Conservation (phyloP, 108 stramenopile species). For the Chaetoceros tenuissimus region DNA sequence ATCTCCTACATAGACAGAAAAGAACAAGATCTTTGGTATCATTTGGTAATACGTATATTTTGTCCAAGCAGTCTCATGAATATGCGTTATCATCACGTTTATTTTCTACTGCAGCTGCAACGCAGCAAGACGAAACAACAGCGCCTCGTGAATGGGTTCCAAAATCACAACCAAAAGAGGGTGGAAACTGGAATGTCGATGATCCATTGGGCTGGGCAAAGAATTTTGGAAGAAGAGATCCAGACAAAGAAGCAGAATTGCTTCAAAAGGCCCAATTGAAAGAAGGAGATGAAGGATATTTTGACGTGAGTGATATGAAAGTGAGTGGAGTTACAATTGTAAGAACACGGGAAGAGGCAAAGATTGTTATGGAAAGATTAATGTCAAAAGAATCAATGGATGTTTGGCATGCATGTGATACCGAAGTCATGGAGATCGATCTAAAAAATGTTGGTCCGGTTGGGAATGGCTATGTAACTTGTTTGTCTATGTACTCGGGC, state of each 20-base stretch:
- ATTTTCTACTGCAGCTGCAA: too few species aligned
- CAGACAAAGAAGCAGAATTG: constrained; percentile 23
- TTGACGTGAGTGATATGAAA: constrained; percentile 29
- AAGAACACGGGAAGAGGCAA: constrained; percentile 58
- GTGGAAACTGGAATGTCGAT: constrained; percentile 56
- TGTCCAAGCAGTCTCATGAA: too few species aligned
- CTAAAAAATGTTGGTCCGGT: constrained; percentile 80
- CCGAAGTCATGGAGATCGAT: constrained; percentile 97
- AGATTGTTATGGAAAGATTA: constrained; percentile 44
- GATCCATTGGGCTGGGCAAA: constrained; percentile 53
- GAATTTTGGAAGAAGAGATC: constrained; percentile 55
- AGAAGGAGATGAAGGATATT: constrained; percentile 67
- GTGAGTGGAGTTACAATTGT: constrained; percentile 47
- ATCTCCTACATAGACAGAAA: too few species aligned
- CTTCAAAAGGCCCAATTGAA: constrained; percentile 26
- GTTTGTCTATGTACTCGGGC: constrained; percentile 85
- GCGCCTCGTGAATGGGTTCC: too few species aligned
- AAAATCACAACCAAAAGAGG: too few species aligned
- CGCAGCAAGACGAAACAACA: too few species aligned
- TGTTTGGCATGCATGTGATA: constrained; percentile 90
- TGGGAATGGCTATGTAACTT: constrained; percentile 95
- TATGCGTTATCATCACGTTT: too few species aligned
- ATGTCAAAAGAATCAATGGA: constrained; percentile 21
- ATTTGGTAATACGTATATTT: too few species aligned
- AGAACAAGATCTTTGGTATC: too few species aligned